phyloP scores from a whole-genome alignment of 2,329 filamentous ascomycete genomes.

The Hirsutella thompsonii region DNA sequence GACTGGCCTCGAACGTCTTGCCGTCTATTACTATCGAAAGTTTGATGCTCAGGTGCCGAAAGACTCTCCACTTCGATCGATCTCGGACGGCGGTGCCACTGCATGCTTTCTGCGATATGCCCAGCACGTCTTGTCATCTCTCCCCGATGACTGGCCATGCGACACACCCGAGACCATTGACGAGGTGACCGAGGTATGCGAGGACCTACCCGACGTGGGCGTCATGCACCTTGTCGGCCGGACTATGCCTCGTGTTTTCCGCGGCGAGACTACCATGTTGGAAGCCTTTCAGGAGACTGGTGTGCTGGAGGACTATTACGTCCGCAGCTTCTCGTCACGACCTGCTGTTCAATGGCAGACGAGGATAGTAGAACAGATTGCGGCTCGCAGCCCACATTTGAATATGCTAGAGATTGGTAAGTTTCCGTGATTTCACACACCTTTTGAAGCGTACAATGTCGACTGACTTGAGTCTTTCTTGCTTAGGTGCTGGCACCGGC shows the following conservation, averaged over 20 bases:
- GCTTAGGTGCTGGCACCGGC: conserved; percentile 29
- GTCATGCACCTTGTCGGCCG: conserved; percentile 13
- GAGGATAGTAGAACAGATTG: conserved; percentile 9
- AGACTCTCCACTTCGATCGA: neutral
- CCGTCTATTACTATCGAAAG: too few species aligned
- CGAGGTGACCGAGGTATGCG: neutral
- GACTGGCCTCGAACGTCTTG: too few species aligned
- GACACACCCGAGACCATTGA: neutral
- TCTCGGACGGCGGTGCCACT: neutral
- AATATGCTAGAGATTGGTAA: conserved; percentile 21
- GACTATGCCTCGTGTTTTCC: conserved; percentile 18
- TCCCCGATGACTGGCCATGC: too few species aligned
- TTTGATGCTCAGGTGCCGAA: too few species aligned
- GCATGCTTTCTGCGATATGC: too few species aligned
- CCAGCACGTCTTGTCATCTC: too few species aligned
- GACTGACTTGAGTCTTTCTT: neutral
- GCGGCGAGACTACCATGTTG: conserved; percentile 19
- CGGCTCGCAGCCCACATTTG: conserved; percentile 24
- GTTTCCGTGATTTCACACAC: neutral
- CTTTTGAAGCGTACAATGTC: too few species aligned
- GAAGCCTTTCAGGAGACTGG: conserved; percentile 20
- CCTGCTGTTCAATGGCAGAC: neutral
- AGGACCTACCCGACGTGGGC: neutral
- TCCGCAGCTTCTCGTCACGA: neutral
- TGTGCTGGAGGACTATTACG: conserved; percentile 11